Evolutionary conservation across 805 yeast species (phyloP), one percentile per base, ranked within the genome.

Genomic region (Candida methanosorbosa): DNA sequence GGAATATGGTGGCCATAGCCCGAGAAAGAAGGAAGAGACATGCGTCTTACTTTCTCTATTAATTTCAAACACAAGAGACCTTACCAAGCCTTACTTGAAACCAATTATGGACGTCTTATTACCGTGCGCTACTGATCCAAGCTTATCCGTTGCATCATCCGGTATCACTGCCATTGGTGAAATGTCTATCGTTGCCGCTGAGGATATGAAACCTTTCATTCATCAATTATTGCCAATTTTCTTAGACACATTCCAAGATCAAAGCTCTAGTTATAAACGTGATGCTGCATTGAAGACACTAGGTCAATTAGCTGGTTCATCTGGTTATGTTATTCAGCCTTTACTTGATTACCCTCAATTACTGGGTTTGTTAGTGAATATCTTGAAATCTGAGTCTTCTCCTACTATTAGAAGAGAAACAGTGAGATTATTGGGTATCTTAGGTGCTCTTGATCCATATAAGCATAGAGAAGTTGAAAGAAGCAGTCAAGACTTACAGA

Each of bases 381-480:
- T 92, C 27, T 61, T 92, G 36, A 83, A 83, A 43, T 75, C 87
- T 38, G 97, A 90, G 49, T 72, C 76, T 9, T 75, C 94, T 0
- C 72, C 80, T 3, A 61, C 72, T 4, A 78, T 85, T 7, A 75
- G 92, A 49, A 65, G 95, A 38, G 97, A 92, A 54, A 82, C 96
- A 0, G 95, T 92, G 1, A 70, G 90, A 43, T 59, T 92, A 18
- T 64, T 92, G 37, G 99, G 99, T 51, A 87, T 88, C 23, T 63
- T 92, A 28, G 99, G 99, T 42, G 98, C 98, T 0, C 63, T 92
- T 32, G 98, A 92, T 57, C 99, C 99, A 1, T 92, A 90, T 53
- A 88, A 85, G 51, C 94, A 87, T 46, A 75, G 95, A 37, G 95
- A 86, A 46, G 84, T 88, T 9, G 97, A 88, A 52, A 78, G 84